These are phyloP conservation scores for Sphaerobolus stellatus DNA, from an alignment of 1,284 basidiomycete genomes.

Conservation along the genomic window DNA sequence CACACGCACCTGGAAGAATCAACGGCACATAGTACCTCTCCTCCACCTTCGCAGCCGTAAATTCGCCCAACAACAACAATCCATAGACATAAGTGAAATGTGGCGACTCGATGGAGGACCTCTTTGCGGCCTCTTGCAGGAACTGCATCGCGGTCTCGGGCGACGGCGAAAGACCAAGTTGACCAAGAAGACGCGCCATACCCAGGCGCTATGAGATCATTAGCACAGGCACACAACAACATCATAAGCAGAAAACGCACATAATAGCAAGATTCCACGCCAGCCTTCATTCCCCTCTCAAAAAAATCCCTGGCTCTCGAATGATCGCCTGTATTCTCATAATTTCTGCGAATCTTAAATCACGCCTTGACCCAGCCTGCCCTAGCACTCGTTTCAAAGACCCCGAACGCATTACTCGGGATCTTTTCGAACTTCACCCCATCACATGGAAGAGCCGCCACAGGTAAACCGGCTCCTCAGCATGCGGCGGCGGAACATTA, in stretches of 20 bases:
- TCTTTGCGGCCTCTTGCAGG: constrained; percentile 74
- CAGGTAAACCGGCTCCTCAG: constrained; percentile 67
- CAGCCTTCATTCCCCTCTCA: constrained; percentile 69
- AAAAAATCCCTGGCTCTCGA: constrained; percentile 78
- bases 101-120: constrained; percentile 73
- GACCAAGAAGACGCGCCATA: constrained; percentile 88
- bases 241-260: no score
- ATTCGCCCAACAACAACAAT: constrained; percentile 80
- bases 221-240: no score
- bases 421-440: no score
- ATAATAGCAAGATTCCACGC: constrained; percentile 76
- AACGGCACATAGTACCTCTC: constrained; percentile 55
- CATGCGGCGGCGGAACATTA: constrained; percentile 72
- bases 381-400: constrained; percentile 80
- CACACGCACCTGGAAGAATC: constrained; percentile 31
- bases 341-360: constrained; percentile 89
- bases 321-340: constrained; percentile 82
- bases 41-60: constrained; percentile 55
- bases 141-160: constrained; percentile 65
- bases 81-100: constrained; percentile 87
- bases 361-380: constrained; percentile 73
- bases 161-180: constrained; percentile 66
- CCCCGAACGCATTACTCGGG: constrained; percentile 80
- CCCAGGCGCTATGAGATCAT: constrained; percentile 92
- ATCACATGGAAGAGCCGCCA: constrained; percentile 55